Conservation (phyloP, 1,284 basidiomycete genomes). For the Chalciporus sp. region DNA sequence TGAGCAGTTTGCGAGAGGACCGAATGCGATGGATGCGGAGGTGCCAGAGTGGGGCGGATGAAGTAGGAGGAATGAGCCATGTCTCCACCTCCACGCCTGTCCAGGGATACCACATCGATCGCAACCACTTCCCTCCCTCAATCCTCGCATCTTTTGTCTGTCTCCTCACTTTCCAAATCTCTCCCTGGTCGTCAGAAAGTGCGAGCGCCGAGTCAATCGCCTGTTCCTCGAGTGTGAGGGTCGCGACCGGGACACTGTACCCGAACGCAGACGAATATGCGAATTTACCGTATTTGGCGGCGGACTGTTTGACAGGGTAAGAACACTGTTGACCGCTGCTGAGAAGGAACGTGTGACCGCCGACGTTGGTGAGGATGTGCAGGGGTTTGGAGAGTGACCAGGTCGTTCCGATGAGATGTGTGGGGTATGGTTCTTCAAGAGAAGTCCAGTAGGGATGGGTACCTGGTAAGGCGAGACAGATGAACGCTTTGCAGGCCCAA, state of each 20-base stretch:
- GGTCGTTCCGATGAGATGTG: background rate
- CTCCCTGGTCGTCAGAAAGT: constrained; percentile 66
- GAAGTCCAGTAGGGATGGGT: constrained; percentile 74
- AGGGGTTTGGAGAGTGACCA: constrained; percentile 62
- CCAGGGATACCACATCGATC: constrained; percentile 77
- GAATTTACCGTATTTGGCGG: constrained; percentile 79
- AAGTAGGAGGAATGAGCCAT: constrained; percentile 68
- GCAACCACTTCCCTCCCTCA: constrained; percentile 57
- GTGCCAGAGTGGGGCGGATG: constrained; percentile 64
- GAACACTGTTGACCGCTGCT: constrained; percentile 80
- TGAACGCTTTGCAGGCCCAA: constrained; percentile 82
- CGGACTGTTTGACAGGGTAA: constrained; percentile 76
- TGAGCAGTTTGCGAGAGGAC: constrained; percentile 50
- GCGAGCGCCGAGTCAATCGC: constrained; percentile 72
- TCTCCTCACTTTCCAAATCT: constrained; percentile 71
- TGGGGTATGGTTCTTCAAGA: constrained; percentile 40
- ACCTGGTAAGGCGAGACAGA: constrained; percentile 63
- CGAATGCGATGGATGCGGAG: constrained; percentile 63
- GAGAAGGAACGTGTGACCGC: constrained; percentile 70
- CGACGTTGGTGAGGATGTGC: constrained; percentile 66
- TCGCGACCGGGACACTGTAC: constrained; percentile 72
- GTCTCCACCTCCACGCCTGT: constrained; percentile 73
- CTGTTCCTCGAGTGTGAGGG: constrained; percentile 69
- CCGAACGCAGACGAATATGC: constrained; percentile 76
- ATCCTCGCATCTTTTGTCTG: constrained; percentile 65